phyloP scores from a whole-genome alignment of 305 asterid species.

The Monarda citriodora region DNA sequence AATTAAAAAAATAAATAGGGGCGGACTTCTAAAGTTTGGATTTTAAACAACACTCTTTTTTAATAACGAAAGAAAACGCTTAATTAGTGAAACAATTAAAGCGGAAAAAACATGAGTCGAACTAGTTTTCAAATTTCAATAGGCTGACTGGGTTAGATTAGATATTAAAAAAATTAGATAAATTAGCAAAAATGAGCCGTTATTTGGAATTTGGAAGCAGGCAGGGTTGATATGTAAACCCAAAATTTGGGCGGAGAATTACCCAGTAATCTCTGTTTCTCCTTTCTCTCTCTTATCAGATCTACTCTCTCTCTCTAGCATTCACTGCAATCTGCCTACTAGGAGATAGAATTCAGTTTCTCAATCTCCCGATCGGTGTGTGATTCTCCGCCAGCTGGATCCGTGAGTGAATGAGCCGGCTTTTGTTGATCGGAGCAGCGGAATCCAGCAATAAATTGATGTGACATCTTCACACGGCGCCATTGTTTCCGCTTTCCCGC shows the following conservation, averaged over 20 bases:
- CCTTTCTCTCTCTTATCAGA: conserved; percentile 13
- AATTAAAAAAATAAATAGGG: too few species aligned
- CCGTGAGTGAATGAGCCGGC: conserved; percentile 1
- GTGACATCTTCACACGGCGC: conserved; percentile 15
- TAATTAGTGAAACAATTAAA: background rate
- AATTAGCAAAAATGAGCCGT: conserved; percentile 15
- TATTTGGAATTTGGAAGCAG: conserved; percentile 16
- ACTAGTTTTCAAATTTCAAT: background rate
- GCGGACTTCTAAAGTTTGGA: too few species aligned
- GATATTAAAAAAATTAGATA: background rate
- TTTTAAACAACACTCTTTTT: too few species aligned
- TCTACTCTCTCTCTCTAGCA: conserved; percentile 19
- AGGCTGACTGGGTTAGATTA: background rate
- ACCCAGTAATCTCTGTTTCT: background rate
- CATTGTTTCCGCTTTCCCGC: conserved; percentile 21
- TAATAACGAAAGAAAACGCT: background rate
- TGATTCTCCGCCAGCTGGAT: conserved; percentile 8
- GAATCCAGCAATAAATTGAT: background rate
- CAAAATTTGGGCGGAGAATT: conserved; percentile 22
- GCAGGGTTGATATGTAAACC: conserved; percentile 14
- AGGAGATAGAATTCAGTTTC: background rate
- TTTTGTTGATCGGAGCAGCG: background rate
- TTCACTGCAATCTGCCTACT: background rate
- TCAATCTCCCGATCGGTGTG: conserved; percentile 18
- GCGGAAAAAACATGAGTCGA: background rate